phyloP scores from a whole-genome alignment of 306 rosid genomes.

The Adenanthera pavonina region DNA sequence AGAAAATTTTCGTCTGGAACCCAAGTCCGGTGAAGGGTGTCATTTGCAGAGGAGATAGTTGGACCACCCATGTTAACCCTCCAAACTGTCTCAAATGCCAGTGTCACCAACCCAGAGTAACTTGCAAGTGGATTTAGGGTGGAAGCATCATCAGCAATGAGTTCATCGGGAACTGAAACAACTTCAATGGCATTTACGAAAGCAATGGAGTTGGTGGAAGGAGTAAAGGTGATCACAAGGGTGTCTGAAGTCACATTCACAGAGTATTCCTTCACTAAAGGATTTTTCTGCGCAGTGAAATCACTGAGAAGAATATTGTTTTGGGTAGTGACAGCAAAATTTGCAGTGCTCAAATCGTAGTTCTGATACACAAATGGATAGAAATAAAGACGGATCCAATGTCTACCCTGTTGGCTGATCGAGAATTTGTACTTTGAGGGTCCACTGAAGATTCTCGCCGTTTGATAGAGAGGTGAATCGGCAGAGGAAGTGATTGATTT shows the following conservation, averaged over 20 bases:
- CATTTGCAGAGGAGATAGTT: slow-evolving; percentile 53
- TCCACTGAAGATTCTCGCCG: slow-evolving; percentile 76
- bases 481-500: slow-evolving; percentile 46
- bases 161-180: slow-evolving; percentile 76
- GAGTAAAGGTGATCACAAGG: slow-evolving; percentile 70
- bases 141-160: slow-evolving; percentile 63
- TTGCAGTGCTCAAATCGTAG: slow-evolving; percentile 64
- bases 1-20: slow-evolving; percentile 64
- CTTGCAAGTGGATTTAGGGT: slow-evolving; percentile 33
- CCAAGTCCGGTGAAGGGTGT: slow-evolving; percentile 82
- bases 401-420: slow-evolving; percentile 62
- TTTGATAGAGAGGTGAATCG: slow-evolving; percentile 64
- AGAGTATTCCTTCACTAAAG: slow-evolving; percentile 68
- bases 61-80: slow-evolving; percentile 98
- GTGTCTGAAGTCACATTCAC: slow-evolving; percentile 57
- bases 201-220: slow-evolving; percentile 65
- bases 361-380: slow-evolving; percentile 58
- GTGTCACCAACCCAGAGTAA: slow-evolving; percentile 52
- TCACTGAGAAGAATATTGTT: slow-evolving; percentile 55
- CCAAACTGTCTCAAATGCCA: slow-evolving; percentile 74
- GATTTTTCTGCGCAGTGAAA: slow-evolving; percentile 51
- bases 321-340: slow-evolving; percentile 67
- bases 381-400: slow-evolving; percentile 96
- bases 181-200: slow-evolving; percentile 88
- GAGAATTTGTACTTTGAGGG: slow-evolving; percentile 72